Percentiles rank a stretch among this genome's conserved stretches.
phyloP scores from a whole-genome alignment of 345 rosid species.

The rapeseed (Brassica napus) region Da-Ae NC_063449.1:11328501-11329000 shows the following conservation, averaged over 20 bases:
- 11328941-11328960: slow-evolving; percentile 44
- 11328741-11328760: slow-evolving; percentile 35
- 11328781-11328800: slow-evolving; percentile 43
- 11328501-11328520: slow-evolving; percentile 21
- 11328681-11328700: slow-evolving; percentile 50
- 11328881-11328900: slow-evolving; percentile 36
- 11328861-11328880: slow-evolving; percentile 34
- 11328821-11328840: slow-evolving; percentile 66
- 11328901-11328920: slow-evolving; percentile 45
- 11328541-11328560: background rate
- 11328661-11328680: slow-evolving; percentile 41
- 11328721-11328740: slow-evolving; percentile 36
- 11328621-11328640: slow-evolving; percentile 56
- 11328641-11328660: slow-evolving; percentile 43
- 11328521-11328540: slow-evolving; percentile 25
- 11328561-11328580: slow-evolving; percentile 52
- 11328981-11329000: slow-evolving; percentile 54
- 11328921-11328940: slow-evolving; percentile 59
- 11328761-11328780: slow-evolving; percentile 30
- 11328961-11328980: slow-evolving; percentile 43
- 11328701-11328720: slow-evolving; percentile 38
- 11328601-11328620: slow-evolving; percentile 51
- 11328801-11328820: slow-evolving; percentile 78
- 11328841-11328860: slow-evolving; percentile 47
- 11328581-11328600: slow-evolving; percentile 53